A percentile compares a stretch with the other conserved stretches of the same genome.
Evolutionary conservation across 73 alveolate genomes (phyloP).

Genomic region (Paramecium sexaurelia): DNA sequence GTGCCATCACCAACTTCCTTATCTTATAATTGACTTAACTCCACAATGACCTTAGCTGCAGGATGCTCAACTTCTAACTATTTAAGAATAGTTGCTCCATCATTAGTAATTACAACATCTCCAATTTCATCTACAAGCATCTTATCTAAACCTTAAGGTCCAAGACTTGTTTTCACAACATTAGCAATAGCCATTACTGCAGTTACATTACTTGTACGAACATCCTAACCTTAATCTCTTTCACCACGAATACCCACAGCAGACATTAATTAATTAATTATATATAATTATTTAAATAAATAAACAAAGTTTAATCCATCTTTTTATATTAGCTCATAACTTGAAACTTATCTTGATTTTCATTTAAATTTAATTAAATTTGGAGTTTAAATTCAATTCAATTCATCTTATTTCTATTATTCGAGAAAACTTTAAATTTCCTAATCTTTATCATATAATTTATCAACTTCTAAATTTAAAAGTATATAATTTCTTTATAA

Average conservation of each 20-base stretch:
- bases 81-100: conserved; percentile 99
- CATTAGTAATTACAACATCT: conserved; percentile 98
- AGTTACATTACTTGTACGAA: conserved; percentile 84
- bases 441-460: not conserved
- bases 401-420: not conserved
- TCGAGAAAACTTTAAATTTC: not conserved
- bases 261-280: conserved; percentile 4
- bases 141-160: conserved; percentile 99
- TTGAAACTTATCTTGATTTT: too few species aligned
- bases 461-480: conserved; percentile 32
- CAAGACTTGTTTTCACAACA: conserved; percentile 95
- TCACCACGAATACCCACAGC: conserved; percentile 92
- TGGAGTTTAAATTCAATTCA: not conserved
- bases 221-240: conserved; percentile 95
- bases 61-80: conserved; percentile 98
- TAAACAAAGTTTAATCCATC: not conserved
- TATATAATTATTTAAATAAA: not conserved
- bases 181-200: conserved; percentile 94
- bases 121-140: conserved; percentile 99
- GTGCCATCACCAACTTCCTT: conserved; percentile 99
- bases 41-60: conserved; percentile 99
- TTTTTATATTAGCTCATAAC: not conserved
- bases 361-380: not conserved
- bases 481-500: conserved; percentile 49
- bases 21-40: conserved; percentile 95